Evolutionary conservation across 257 asterid genomes (phyloP), one percentile per base, ranked within the genome.

Genomic region (Gentiana dahurica): DNA sequence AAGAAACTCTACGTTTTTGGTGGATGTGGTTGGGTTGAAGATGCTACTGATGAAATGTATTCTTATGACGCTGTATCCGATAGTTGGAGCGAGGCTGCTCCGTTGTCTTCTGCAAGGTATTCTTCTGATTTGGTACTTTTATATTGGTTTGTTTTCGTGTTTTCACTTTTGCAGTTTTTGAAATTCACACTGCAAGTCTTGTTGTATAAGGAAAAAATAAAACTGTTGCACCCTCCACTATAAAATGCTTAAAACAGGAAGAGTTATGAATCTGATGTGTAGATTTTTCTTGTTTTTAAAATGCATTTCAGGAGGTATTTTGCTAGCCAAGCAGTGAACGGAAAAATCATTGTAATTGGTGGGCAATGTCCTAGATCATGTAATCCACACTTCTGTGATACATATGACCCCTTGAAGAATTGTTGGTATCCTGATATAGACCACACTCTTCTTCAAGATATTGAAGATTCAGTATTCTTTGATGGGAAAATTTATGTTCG

Each of bases 11-110:
- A 72, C 82, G 66, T 89, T 68, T 67, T 83, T 10, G 97, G 97
- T 68, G 97, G 97, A 57, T 83, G 89, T 76, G 81, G 94, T 60
- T 86, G 94, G 95, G 57, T 72, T 54, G 89, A 79, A 72, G 91
- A 83, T 71, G 83, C 92, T 51, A 81, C 86, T 6, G 76, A 75
- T 49, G 94, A 89, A 71, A 89, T 75, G 44, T 83, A 67, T 64
- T 69, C 81, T 55, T 86, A 81, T 69, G 87, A 89, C 73, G 81
- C 92, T 66, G 69, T 72, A 11, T 43, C 46, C 24, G 80, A 73
- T 60, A 53, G 49, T 34, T 89, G 97, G 97, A 74, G 63, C 68
- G 57, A 49, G 73, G 81, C 82, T 45, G 71, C 77, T 63, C 57
- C 86, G 4, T 67, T 89, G 68, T 67, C 88, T 34, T 68, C 81